phyloP scores from a whole-genome alignment of 371 early-diverging fungal species.

The Mortierella sp. region DNA sequence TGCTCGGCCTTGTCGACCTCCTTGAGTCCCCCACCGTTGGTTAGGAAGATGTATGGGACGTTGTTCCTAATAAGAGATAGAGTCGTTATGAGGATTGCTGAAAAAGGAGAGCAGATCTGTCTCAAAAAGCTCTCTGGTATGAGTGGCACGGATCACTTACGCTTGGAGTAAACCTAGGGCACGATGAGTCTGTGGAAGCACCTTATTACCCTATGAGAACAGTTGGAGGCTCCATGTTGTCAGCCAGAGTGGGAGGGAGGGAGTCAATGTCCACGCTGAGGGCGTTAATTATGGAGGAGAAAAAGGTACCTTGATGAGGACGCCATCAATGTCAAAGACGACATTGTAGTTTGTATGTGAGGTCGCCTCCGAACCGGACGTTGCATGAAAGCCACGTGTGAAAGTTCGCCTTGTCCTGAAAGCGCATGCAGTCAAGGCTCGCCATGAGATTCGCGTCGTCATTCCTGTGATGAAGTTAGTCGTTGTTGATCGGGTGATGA shows the following conservation, averaged over 20 bases:
- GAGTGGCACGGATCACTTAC: constrained; percentile 22
- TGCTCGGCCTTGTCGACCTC: constrained; percentile 80
- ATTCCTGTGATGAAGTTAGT: background rate
- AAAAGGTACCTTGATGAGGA: constrained; percentile 72
- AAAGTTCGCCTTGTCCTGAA: constrained; percentile 4
- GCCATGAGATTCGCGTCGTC: constrained; percentile 6
- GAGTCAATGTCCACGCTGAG: background rate
- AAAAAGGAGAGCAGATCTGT: no score
- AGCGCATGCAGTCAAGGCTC: background rate
- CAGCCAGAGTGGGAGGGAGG: background rate
- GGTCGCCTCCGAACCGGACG: constrained; percentile 1
- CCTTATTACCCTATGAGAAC: constrained; percentile 57
- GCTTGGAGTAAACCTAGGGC: constrained; percentile 58
- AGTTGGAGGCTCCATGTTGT: background rate
- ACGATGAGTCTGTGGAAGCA: constrained; percentile 60
- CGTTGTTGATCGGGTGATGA: background rate
- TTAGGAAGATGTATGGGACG: constrained; percentile 83
- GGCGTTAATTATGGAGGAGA: no score
- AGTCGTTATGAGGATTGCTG: no score
- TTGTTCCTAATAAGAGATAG: constrained; percentile 46
- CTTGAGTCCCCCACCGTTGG: constrained; percentile 90
- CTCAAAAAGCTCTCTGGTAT: background rate
- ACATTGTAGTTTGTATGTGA: constrained; percentile 62
- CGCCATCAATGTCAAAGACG: constrained; percentile 86
- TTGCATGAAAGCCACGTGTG: constrained; percentile 6